These are phyloP conservation scores for Hypsizygus ulmarius DNA, from an alignment of 1,284 basidiomycete genomes.

Conservation along the genomic window DNA sequence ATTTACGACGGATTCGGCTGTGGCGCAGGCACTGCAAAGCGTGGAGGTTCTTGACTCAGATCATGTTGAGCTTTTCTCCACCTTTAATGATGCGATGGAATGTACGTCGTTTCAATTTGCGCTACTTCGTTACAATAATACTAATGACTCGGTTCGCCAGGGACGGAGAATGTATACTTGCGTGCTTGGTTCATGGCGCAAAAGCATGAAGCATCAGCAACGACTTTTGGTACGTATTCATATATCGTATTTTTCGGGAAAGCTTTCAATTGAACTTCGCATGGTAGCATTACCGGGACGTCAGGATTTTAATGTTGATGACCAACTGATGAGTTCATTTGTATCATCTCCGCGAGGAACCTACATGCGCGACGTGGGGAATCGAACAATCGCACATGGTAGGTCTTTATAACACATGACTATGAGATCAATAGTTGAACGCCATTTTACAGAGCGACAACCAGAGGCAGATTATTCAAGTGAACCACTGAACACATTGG, in stretches of 20 bases:
- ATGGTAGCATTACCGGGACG: slow-evolving; percentile 56
- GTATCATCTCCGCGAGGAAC: slow-evolving; percentile 72
- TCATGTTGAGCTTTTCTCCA: slow-evolving; percentile 81
- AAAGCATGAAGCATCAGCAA: slow-evolving; percentile 46
- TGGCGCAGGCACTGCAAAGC: slow-evolving; percentile 69
- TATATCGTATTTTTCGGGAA: background rate
- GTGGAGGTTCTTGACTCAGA: slow-evolving; percentile 68
- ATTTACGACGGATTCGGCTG: slow-evolving; percentile 56
- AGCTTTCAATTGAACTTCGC: slow-evolving; percentile 1
- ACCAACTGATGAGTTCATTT: slow-evolving; percentile 51
- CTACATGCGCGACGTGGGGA: slow-evolving; percentile 78
- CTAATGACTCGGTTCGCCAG: slow-evolving; percentile 38
- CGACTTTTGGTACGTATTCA: slow-evolving; percentile 35
- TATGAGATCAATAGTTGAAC: background rate
- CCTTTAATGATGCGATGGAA: slow-evolving; percentile 90
- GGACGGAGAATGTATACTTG: slow-evolving; percentile 89
- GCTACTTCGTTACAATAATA: too few species aligned
- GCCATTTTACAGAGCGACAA: slow-evolving; percentile 23
- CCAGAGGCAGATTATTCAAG: slow-evolving; percentile 24
- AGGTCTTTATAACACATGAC: slow-evolving; percentile 10
- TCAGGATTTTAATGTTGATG: slow-evolving; percentile 44
- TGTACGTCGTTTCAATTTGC: slow-evolving; percentile 61
- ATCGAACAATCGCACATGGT: slow-evolving; percentile 64
- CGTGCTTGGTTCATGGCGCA: slow-evolving; percentile 70
- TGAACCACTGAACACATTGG: slow-evolving; percentile 66